A percentile compares a stretch with the other conserved stretches of the same genome.
These are phyloP conservation scores for Asterella californica DNA, from an alignment of 225 moss, liverwort and hornwort species.

Conservation along the genomic window DNA sequence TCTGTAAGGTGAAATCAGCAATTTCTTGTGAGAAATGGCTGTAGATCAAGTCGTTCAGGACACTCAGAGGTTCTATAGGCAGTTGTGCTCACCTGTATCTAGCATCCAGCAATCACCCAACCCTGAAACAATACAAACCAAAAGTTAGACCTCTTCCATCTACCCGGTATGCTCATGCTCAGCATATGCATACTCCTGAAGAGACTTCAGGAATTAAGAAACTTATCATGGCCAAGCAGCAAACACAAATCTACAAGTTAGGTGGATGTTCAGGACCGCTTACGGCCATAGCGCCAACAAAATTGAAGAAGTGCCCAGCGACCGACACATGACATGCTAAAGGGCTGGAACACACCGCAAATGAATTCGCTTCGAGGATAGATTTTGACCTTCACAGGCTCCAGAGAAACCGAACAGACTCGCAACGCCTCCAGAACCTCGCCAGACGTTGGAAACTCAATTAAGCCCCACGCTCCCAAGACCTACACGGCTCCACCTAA, in stretches of 20 bases:
- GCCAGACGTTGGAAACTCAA: too few species aligned
- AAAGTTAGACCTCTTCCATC: background rate
- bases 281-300: constrained; percentile 99
- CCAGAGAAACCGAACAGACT: too few species aligned
- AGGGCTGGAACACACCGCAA: constrained; percentile 82
- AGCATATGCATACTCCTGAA: background rate
- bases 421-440: too few species aligned
- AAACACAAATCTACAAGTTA: constrained; percentile 23
- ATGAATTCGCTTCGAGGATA: too few species aligned
- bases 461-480: too few species aligned
- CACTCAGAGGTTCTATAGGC: background rate
- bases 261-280: constrained; percentile 82
- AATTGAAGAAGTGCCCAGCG: constrained; percentile 93
- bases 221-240: background rate
- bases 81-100: constrained; percentile 71
- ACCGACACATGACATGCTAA: constrained; percentile 96
- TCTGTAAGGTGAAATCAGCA: too few species aligned
- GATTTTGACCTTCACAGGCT: too few species aligned
- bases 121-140: constrained; percentile 39
- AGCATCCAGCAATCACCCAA: constrained; percentile 99
- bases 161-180: background rate
- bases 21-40: too few species aligned
- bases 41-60: too few species aligned
- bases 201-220: background rate
- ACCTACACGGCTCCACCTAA: too few species aligned